Percentiles rank a stretch among this genome's conserved stretches.
Conservation (phyloP, 2,329 filamentous ascomycete species). For the Xenoacremonium recifei region DNA sequence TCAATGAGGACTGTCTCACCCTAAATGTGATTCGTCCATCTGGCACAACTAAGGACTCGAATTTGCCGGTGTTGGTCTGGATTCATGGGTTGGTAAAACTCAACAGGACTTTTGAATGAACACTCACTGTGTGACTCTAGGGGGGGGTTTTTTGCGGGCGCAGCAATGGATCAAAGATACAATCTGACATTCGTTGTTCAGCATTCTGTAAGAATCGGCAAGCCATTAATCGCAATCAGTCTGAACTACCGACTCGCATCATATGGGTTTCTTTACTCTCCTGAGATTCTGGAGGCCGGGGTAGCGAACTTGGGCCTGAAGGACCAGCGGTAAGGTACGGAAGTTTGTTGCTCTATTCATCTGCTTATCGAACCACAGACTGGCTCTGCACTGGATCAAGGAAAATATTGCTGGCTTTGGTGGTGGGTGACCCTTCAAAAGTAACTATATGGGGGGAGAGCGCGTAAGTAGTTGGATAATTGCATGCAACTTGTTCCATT, state of each 20-base stretch:
- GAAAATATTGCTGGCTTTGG: conserved; percentile 51
- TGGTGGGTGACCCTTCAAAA: conserved; percentile 41
- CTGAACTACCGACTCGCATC: conserved; percentile 51
- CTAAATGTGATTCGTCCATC: conserved; percentile 24
- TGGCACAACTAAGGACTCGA: conserved; percentile 29
- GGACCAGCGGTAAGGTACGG: conserved; percentile 49
- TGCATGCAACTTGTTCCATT: no score
- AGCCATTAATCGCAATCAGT: conserved; percentile 48
- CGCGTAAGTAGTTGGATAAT: no score
- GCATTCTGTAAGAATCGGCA: conserved; percentile 41
- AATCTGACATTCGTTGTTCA: conserved; percentile 59
- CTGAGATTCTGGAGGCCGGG: conserved; percentile 40
- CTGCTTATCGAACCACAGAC: no score
- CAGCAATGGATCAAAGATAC: conserved; percentile 42
- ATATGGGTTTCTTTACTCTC: conserved; percentile 51
- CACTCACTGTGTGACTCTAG: no score
- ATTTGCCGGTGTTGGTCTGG: conserved; percentile 60
- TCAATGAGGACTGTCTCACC: conserved; percentile 25
- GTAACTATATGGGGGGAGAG: no score
- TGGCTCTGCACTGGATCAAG: conserved; percentile 49
- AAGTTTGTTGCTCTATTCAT: no score
- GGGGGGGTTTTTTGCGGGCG: conserved; percentile 31
- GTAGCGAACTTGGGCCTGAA: conserved; percentile 49
- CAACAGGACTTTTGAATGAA: no score
- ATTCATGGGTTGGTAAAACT: no score